Base-by-base conservation (phyloP, 371 early-diverging fungal species). In the Antonospora locustae region DNA sequence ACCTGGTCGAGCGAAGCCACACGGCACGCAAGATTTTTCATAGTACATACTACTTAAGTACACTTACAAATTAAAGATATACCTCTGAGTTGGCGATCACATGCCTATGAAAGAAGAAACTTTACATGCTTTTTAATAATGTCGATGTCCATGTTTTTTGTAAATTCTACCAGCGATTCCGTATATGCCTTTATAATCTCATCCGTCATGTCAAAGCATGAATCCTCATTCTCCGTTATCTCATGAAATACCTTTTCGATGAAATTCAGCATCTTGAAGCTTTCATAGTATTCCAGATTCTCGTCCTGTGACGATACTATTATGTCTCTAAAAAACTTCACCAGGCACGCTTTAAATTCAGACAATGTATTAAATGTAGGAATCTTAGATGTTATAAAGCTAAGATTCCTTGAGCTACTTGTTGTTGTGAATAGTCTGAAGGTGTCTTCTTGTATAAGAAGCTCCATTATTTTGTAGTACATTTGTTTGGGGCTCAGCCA, bases 41-140 rank as follows among this genome's bases (percentile, higher is more conserved):
- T 51, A 38, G 32, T 34, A 38, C 39, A 24, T 14, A 38, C 9
- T 3, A 16, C 23, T 49, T 49, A 29, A 49, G 39, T 34, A 30
- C 20, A 30, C 28, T 49, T 38, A 3, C 3, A 38, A 19, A 14
- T 19, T 16, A 16, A 19, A 14, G 3, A 3, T 1, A 38, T 38
- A 3, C 38, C 19, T 3, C 19, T 48, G 30, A 11, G 14, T 20
- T 12, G 1, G 22, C 25, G 5, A 6, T 19, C 6, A 0, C 55
- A 24, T 17, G 14, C 4, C 36, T 36, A 55, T 17, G 45, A 63
- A n/a, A 63, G 38, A 22, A 66, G 57, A 49, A 53, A 52, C 17
- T 28, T 37, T 38, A 60, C 44, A 30, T 68, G 69, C 30, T 63
- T 50, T 44, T 63, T 41, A 16, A 68, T 37, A 27, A 55, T 53